A percentile compares a stretch with the other conserved stretches of the same genome.
Evolutionary conservation across 2,329 filamentous ascomycete species (phyloP).

Genomic region (Macrophomina tecta): DNA sequence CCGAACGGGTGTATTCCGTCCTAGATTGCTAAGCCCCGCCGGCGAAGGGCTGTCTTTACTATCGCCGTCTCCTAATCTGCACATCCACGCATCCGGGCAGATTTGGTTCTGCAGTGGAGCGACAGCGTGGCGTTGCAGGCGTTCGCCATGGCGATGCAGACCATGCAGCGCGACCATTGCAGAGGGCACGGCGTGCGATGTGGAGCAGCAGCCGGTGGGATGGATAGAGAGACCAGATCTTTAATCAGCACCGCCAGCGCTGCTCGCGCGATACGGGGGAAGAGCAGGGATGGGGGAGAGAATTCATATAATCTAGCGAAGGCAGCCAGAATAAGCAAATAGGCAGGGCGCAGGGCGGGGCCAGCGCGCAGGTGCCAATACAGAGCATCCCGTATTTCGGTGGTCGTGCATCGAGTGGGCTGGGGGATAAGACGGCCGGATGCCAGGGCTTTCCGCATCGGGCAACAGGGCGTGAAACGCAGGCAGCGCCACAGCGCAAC

Average conservation of each 20-base stretch:
- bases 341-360: not conserved
- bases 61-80: not conserved
- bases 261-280: not conserved
- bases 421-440: conserved; percentile 2
- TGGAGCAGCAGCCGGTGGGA: not conserved
- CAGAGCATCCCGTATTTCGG: conserved; percentile 16
- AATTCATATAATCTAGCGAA: conserved; percentile 12
- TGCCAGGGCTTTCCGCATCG: not conserved
- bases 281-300: not conserved
- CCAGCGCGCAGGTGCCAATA: conserved; percentile 15
- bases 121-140: conserved; percentile 20
- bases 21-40: conserved; percentile 1
- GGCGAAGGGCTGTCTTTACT: not conserved
- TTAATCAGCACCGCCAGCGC: not conserved
- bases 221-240: not conserved
- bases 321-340: not conserved
- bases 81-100: not conserved
- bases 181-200: not conserved
- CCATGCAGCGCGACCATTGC: not conserved
- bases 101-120: conserved; percentile 11
- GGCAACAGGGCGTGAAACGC: conserved; percentile 19
- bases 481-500: conserved; percentile 21
- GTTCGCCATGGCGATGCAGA: not conserved
- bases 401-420: not conserved
- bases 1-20: conserved; percentile 12